Percentiles rank a stretch among this genome's conserved stretches.
Evolutionary conservation across 306 rosid species (phyloP).

Genomic region (Dalbergia cultrata): DNA sequence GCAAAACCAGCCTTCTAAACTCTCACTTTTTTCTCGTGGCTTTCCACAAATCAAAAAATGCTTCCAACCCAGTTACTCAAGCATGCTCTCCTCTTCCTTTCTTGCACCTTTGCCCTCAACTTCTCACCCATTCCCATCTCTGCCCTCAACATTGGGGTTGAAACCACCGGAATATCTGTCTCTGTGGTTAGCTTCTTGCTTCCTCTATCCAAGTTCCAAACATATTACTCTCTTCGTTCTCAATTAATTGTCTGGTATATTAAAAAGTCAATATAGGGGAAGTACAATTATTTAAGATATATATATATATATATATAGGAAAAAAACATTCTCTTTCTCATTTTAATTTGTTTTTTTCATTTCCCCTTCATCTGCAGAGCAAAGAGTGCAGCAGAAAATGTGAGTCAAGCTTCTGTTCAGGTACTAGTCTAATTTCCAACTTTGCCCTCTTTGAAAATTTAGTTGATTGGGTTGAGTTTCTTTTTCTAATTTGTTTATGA

Average conservation of each 20-base stretch:
- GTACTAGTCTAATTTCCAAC: slow-evolving; percentile 39
- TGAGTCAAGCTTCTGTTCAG: slow-evolving; percentile 85
- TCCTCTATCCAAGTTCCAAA: neutral
- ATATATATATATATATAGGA: neutral
- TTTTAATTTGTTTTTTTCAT: neutral
- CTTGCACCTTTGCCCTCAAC: slow-evolving; percentile 33
- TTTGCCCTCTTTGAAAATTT: neutral
- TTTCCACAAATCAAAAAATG: slow-evolving; percentile 40
- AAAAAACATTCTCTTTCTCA: neutral
- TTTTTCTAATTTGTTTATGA: neutral
- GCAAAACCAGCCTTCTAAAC: slow-evolving; percentile 23
- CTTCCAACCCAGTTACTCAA: slow-evolving; percentile 35
- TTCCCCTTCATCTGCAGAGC: slow-evolving; percentile 55
- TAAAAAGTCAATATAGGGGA: no score
- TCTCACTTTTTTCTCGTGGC: neutral
- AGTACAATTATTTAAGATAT: neutral
- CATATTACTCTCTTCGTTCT: neutral
- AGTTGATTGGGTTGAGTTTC: neutral
- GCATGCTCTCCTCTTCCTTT: slow-evolving; percentile 32
- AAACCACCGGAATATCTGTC: slow-evolving; percentile 59
- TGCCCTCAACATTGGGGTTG: slow-evolving; percentile 73
- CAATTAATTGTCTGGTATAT: no score
- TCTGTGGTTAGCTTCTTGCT: slow-evolving; percentile 59
- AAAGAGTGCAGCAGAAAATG: slow-evolving; percentile 81
- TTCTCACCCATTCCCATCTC: slow-evolving; percentile 29